Evolutionary conservation across 2,329 filamentous ascomycete species (phyloP).

Genomic region (Raffaelea ambrosiae): DNA sequence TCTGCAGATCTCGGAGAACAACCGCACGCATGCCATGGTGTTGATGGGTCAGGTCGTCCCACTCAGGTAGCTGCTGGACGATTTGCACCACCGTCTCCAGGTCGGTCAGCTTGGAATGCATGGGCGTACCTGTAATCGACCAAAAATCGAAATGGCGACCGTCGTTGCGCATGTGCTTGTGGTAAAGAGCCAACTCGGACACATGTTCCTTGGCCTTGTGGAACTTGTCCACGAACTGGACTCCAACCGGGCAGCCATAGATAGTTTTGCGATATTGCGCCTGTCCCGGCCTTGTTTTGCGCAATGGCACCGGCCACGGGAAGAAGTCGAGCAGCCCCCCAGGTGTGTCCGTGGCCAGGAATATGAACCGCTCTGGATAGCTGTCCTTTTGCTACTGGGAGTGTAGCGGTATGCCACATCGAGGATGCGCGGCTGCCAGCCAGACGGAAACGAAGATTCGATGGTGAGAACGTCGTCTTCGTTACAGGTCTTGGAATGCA

Average conservation of each 20-base stretch:
- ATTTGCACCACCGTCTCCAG: constrained; percentile 10
- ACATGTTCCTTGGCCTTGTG: constrained; percentile 12
- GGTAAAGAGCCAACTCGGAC: constrained; percentile 9
- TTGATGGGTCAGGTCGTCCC: constrained; percentile 7
- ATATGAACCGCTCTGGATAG: constrained; percentile 15
- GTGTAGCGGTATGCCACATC: constrained; percentile 8
- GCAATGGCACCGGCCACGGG: constrained; percentile 11
- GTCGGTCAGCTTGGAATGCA: constrained; percentile 13
- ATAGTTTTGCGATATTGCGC: constrained; percentile 10
- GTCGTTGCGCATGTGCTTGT: constrained; percentile 10
- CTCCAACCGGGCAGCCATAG: constrained; percentile 15
- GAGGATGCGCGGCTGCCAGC: constrained; percentile 6
- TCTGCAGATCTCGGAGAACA: constrained; percentile 10
- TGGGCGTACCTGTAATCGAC: constrained; percentile 15
- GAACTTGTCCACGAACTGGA: constrained; percentile 18
- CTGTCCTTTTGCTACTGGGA: constrained; percentile 11
- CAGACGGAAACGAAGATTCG: constrained; percentile 8
- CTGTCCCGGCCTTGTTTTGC: constrained; percentile 7
- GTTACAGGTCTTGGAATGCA: not conserved
- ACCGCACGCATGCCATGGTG: constrained; percentile 9
- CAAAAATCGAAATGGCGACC: constrained; percentile 14
- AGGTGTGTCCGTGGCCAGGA: constrained; percentile 13
- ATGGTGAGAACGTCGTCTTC: too few relatives aligned
- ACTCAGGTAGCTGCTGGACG: constrained; percentile 12
- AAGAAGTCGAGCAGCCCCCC: constrained; percentile 13